Evolutionary conservation across 495 filamentous ascomycete genomes (phyloP), one percentile per base, ranked within the genome.

Genomic region (Beverwykella pulmonaria): DNA sequence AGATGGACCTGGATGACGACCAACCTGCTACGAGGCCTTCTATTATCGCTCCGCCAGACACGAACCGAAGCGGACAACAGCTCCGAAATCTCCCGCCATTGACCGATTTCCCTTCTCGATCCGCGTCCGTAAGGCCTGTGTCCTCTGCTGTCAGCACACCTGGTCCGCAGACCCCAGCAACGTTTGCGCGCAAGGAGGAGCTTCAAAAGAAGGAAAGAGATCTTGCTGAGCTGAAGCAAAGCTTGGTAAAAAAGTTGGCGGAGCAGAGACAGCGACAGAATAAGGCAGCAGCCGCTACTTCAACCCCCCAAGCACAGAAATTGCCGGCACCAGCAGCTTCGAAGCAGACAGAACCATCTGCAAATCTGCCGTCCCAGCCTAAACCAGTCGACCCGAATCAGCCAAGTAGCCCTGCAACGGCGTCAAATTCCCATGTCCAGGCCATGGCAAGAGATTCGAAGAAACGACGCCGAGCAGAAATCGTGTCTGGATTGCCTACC

Each of bases 161-260:
- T 59, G 54, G 53, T 23, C 44, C 75, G 2, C 78, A 79, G 49
- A 75, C 71, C 1, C 62, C 75, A 48, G 62, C 63, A 19, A 74
- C 73, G 32, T 69, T 61, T n/a, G 73, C 73, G 39, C 80, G 82
- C 46, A 70, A 77, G 52, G 85, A 87, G 32, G 82, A 88, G 50
- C 81, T 96, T 9, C 81, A 84, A 53, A 66, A 79, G 23, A 89
- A 88, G 70, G 83, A 90, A 59, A 80, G 84, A 63, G 84, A 82
- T 59, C 93, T 96, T 73, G 89, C 88, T 1, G 36, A 34, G 10
- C 23, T 64, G 46, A 62, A 71, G 64, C 58, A 56, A 59, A 55
- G 63, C 30, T 47, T 41, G 22, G 25, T 46, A 36, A 90, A 95
- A 10, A 44, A 44, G 17, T 44, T 44, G 12, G 32, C 32, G 32